phyloP scores from a whole-genome alignment of 2,329 filamentous ascomycete species.

The Sclerotinia glacialis region DNA sequence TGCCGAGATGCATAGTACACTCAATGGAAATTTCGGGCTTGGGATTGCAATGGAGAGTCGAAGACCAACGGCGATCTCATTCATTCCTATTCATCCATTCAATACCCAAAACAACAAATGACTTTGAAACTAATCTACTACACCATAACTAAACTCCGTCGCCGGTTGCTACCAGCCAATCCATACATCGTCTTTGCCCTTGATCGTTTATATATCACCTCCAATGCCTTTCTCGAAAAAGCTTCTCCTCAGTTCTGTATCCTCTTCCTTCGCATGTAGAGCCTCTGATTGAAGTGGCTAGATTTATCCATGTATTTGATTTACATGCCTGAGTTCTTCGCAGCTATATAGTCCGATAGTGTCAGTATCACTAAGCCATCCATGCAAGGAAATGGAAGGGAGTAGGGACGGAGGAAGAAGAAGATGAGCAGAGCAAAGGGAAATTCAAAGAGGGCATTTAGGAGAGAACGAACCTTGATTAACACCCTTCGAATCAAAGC shows the following conservation, averaged over 20 bases:
- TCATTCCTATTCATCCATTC: too few relatives aligned
- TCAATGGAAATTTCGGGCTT: too few relatives aligned
- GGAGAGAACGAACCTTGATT: conserved; percentile 17
- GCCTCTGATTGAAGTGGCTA: neutral
- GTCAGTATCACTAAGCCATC: neutral
- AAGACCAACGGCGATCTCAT: neutral
- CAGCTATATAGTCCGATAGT: neutral
- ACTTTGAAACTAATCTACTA: neutral
- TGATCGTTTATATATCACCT: too few relatives aligned
- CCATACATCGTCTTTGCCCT: too few relatives aligned
- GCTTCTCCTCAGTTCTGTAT: neutral
- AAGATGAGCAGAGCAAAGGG: neutral
- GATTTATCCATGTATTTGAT: neutral
- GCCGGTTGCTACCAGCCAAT: neutral
- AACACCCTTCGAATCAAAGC: conserved; percentile 31
- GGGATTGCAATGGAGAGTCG: neutral
- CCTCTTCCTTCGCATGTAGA: neutral
- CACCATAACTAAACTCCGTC: neutral
- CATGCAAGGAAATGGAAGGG: neutral
- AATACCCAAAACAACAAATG: too few relatives aligned
- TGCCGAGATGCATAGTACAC: too few relatives aligned
- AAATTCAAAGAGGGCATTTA: too few relatives aligned
- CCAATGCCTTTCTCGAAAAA: too few relatives aligned
- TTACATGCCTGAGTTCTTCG: conserved; percentile 1
- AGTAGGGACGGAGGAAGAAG: too few relatives aligned